Percentiles rank a stretch among this genome's conserved stretches.
Evolutionary conservation across 495 filamentous ascomycete species (phyloP).

Genomic region (Penicillium daleae): DNA sequence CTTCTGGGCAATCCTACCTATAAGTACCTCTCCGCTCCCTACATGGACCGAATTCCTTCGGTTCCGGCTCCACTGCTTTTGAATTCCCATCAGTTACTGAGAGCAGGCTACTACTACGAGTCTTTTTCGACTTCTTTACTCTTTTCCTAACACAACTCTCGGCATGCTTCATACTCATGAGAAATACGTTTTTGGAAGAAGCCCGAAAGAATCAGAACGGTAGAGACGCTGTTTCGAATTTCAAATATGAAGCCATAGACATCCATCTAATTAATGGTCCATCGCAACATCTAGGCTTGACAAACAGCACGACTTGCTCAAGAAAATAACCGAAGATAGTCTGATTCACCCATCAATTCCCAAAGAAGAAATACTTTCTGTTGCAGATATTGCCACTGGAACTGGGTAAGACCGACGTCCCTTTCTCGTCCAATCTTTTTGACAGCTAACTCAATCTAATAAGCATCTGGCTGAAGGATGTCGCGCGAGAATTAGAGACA

Average conservation of each 20-base stretch:
- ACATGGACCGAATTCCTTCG: not conserved
- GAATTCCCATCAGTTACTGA: not conserved
- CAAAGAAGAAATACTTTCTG: not conserved
- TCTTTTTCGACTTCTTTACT: not conserved
- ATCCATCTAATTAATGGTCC: not conserved
- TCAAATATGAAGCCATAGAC: not conserved
- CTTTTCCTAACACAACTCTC: not conserved
- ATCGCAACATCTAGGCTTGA: not conserved
- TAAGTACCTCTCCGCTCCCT: not conserved
- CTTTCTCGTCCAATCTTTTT: not conserved
- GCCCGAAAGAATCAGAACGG: not conserved
- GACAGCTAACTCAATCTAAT: too few relatives aligned
- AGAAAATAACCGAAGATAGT: not conserved
- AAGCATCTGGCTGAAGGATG: conserved; percentile 4
- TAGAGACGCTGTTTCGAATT: not conserved
- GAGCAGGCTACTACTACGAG: not conserved
- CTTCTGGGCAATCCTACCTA: not conserved
- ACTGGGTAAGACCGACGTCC: not conserved
- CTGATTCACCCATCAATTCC: not conserved
- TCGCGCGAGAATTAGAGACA: not conserved
- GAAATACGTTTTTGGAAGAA: not conserved
- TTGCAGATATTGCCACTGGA: not conserved
- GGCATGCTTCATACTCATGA: not conserved
- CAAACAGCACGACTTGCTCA: not conserved
- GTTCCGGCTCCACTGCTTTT: not conserved